Evolutionary conservation across 352 stramenopile genomes (phyloP).

Genomic region (Hyaloperonospora brassicae): DNA sequence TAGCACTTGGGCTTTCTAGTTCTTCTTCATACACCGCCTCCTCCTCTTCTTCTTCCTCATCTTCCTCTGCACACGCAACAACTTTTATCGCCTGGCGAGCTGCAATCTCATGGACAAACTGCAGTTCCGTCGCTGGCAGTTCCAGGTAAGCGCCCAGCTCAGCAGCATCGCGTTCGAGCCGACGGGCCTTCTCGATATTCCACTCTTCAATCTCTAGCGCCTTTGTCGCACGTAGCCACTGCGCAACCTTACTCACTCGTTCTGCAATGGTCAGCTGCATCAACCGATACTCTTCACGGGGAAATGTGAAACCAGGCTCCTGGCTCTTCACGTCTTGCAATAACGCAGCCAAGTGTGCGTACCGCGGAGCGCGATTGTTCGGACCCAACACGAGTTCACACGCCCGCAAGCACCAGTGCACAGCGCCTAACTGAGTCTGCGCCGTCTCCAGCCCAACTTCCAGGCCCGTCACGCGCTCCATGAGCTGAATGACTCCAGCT

Average conservation of each 20-base stretch:
- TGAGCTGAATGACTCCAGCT: slow-evolving; percentile 31
- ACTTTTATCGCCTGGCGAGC: slow-evolving; percentile 1
- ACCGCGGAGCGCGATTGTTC: slow-evolving; percentile 39
- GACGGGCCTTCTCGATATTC: slow-evolving; percentile 46
- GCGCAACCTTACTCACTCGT: slow-evolving; percentile 46
- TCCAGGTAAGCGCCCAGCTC: slow-evolving; percentile 63
- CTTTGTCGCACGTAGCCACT: slow-evolving; percentile 63
- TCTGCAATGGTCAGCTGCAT: slow-evolving; percentile 71
- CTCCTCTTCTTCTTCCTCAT: slow-evolving; percentile 4
- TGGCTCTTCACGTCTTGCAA: slow-evolving; percentile 42
- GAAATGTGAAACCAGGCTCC: slow-evolving; percentile 44
- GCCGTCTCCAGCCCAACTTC: slow-evolving; percentile 51
- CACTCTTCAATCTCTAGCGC: slow-evolving; percentile 56
- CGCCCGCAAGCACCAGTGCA: slow-evolving; percentile 74
- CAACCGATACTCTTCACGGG: slow-evolving; percentile 51
- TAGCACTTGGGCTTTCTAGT: slow-evolving; percentile 12
- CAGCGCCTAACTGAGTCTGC: slow-evolving; percentile 42
- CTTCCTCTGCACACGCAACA: background rate
- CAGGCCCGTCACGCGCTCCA: slow-evolving; percentile 50
- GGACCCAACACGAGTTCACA: slow-evolving; percentile 53
- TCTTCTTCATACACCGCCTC: slow-evolving; percentile 22
- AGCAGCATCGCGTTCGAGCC: slow-evolving; percentile 34
- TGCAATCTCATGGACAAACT: slow-evolving; percentile 43
- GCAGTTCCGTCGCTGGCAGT: slow-evolving; percentile 53
- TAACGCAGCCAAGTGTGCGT: slow-evolving; percentile 60